Evolutionary conservation across 2,329 filamentous ascomycete genomes (phyloP).

Genomic region (Monosporascus sp.): DNA sequence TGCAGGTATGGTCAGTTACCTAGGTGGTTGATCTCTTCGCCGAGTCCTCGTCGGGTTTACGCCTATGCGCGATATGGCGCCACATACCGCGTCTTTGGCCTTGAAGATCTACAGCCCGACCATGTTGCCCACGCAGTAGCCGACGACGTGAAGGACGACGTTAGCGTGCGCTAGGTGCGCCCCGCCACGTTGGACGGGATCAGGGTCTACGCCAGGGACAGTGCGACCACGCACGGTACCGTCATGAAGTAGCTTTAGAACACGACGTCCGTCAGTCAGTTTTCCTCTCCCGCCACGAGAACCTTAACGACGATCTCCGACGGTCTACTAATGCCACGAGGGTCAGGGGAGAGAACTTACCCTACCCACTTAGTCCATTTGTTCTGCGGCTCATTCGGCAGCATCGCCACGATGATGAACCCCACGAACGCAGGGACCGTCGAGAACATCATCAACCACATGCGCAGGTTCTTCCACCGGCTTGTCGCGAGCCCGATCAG

Average conservation of each 20-base stretch:
- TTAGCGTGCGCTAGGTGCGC: slow-evolving; percentile 41
- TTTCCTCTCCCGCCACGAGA: too few relatives aligned
- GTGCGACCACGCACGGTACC: slow-evolving; percentile 26
- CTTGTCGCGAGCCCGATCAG: slow-evolving; percentile 29
- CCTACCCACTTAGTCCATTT: slow-evolving; percentile 34
- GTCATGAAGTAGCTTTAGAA: slow-evolving; percentile 28
- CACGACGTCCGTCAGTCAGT: neutral
- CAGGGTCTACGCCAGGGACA: slow-evolving; percentile 31
- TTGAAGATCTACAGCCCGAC: slow-evolving; percentile 42
- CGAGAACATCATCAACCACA: slow-evolving; percentile 33
- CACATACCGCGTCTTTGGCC: slow-evolving; percentile 32
- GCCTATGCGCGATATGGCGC: too few relatives aligned
- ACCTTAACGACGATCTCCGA: too few relatives aligned
- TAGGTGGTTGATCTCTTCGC: too few relatives aligned
- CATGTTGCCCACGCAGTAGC: slow-evolving; percentile 45
- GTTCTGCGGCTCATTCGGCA: slow-evolving; percentile 28
- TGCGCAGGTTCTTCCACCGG: slow-evolving; percentile 28
- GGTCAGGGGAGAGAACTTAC: slow-evolving; percentile 6
- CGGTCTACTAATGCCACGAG: too few relatives aligned
- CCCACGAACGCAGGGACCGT: slow-evolving; percentile 30
- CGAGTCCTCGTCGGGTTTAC: too few relatives aligned
- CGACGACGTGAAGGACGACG: slow-evolving; percentile 39
- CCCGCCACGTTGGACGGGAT: slow-evolving; percentile 42
- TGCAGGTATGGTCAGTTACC: too few relatives aligned
- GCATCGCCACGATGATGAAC: slow-evolving; percentile 31